phyloP scores from a whole-genome alignment of 257 asterid species.

The Solanum etuberosum region DNA sequence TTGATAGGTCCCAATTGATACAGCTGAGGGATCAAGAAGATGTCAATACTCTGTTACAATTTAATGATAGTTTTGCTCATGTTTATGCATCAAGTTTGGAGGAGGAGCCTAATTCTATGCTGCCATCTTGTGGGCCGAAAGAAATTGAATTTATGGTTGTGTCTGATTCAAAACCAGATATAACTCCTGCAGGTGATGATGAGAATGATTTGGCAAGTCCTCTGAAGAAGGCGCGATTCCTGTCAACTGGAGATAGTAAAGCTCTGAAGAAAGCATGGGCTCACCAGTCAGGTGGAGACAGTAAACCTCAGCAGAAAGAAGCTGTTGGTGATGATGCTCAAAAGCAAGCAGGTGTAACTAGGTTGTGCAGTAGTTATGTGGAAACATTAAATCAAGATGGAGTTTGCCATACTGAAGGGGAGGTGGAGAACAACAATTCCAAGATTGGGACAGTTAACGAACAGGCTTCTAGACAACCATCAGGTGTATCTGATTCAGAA shows the following conservation, averaged over 20 bases:
- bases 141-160: not conserved
- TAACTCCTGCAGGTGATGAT: too few relatives aligned
- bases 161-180: conserved; percentile 18
- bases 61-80: not conserved
- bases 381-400: not conserved
- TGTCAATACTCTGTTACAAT: not conserved
- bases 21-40: not conserved
- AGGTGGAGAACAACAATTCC: not conserved
- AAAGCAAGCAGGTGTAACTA: too few relatives aligned
- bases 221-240: too few relatives aligned
- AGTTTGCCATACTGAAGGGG: not conserved
- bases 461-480: not conserved
- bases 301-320: too few relatives aligned
- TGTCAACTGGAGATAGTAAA: too few relatives aligned
- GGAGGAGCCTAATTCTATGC: not conserved
- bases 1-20: conserved; percentile 3
- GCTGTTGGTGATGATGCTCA: too few relatives aligned
- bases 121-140: conserved; percentile 1
- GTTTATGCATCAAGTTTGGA: not conserved
- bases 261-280: too few relatives aligned
- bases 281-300: too few relatives aligned
- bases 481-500: not conserved
- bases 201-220: too few relatives aligned
- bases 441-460: not conserved
- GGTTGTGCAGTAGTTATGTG: too few relatives aligned